Evolutionary conservation across 2,329 filamentous ascomycete genomes (phyloP), one percentile per base, ranked within the genome.

Genomic region (Zymoseptoria ardabiliae): DNA sequence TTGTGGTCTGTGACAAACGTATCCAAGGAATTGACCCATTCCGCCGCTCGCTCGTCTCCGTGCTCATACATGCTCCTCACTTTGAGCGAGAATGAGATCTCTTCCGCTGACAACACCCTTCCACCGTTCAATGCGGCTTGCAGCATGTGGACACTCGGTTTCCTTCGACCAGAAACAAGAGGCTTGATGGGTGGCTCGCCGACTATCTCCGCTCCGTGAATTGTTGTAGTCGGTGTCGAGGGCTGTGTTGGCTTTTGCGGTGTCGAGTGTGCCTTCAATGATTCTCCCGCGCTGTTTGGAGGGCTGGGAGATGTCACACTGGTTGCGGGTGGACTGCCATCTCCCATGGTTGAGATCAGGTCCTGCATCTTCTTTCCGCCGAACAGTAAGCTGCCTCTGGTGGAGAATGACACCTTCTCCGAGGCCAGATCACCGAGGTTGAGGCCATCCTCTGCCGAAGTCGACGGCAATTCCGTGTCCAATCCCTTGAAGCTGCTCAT

Each of bases 21-120:
- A 19, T 28, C 51, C 21, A 53, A 19, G 22, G 51, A 53, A 4
- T 23, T 28, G 22, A 59, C 71, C 76, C 76, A 79, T 5, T 78
- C 74, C 7, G 72, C 76, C 13, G 81, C 80, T 30, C 77, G 78
- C 62, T 85, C 83, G 58, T 85, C 79, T 4, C 84, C 84, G 61
- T 81, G 79, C 63, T 82, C 81, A 68, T 86, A 87, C 83, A 86
- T 86, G 62, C 82, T 76, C 28, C 85, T 78, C 41, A 87, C 83
- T 63, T 82, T 82, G 62, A 82, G 79, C 30, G 84, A 86, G 60
- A 86, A 74, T 68, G 81, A 80, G 66, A 84, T 83, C 69, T 87
- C 85, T 65, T 87, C 84, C 1, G 82, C 75, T n/a, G 85, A 87
- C 28, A 87, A 77, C 20, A 81, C 78, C 58, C 83, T 77, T 2